Conservation (phyloP, 2,329 filamentous ascomycete species). For the Mycosphaerella arachidis region DNA sequence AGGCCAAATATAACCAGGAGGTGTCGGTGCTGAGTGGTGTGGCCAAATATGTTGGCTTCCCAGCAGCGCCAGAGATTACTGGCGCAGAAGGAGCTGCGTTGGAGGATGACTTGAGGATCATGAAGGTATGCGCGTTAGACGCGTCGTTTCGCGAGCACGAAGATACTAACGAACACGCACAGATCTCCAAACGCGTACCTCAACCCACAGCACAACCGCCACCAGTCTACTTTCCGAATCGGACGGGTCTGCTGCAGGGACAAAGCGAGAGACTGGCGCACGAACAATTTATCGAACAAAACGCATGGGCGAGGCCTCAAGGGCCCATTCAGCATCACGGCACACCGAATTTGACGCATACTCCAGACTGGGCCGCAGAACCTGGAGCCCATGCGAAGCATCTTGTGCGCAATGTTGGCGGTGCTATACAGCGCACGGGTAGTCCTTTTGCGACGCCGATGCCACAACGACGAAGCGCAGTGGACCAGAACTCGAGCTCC, state of each 20-base stretch:
- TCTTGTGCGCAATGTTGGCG: constrained; percentile 27
- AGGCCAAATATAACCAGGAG: constrained; percentile 89
- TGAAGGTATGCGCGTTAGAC: constrained; percentile 62
- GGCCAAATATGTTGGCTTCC: constrained; percentile 93
- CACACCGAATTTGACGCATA: constrained; percentile 30
- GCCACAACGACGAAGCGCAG: constrained; percentile 21
- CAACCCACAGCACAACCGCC: constrained; percentile 19
- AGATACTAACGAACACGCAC: constrained; percentile 8
- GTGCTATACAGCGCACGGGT: constrained; percentile 10
- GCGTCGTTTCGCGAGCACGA: background rate
- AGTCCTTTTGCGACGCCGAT: constrained; percentile 32
- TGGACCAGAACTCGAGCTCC: constrained; percentile 23
- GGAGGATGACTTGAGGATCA: constrained; percentile 82
- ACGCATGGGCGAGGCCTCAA: constrained; percentile 87
- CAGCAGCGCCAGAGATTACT: constrained; percentile 80
- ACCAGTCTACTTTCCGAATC: constrained; percentile 23
- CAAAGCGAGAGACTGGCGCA: constrained; percentile 33
- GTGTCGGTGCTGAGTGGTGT: constrained; percentile 86
- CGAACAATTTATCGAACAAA: constrained; percentile 83
- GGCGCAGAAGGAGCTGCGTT: constrained; percentile 68
- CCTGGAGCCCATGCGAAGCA: constrained; percentile 20
- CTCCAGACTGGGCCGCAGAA: constrained; percentile 32
- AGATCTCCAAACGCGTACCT: constrained; percentile 26
- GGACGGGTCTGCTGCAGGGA: constrained; percentile 17
- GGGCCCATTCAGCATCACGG: constrained; percentile 58